Base-by-base conservation (phyloP, 208 protist genomes). In the Leishmania turanica region DNA sequence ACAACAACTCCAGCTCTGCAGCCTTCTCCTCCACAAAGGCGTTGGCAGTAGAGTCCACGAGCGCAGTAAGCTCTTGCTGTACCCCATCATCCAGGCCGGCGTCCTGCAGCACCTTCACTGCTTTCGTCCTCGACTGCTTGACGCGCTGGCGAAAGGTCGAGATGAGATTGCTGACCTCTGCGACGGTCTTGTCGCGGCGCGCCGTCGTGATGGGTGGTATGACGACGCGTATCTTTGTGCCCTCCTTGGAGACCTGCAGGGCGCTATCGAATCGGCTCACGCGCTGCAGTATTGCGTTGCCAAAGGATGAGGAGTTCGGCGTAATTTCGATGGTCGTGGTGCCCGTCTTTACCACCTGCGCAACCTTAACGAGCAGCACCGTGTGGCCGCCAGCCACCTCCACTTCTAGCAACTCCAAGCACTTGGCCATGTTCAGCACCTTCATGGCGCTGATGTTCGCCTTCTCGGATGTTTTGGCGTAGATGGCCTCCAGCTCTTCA, bases 351-450 rank as follows among this genome's bases (percentile, higher is more conserved):
- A 96, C 84, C 34, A 97, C 90, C 75, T 97, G 91, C 40, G 92
- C 92, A 19, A 96, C 85, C 74, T 91, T 94, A 4, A 86, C 88
- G 75, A 97, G 87, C 40, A 93, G 66, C 51, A 96, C 87, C 62
- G 80, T 87, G 77, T 91, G 92, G 7, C 88, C 91, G 17, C 90
- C 90, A 13, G 88, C 80, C 73, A 96, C 87, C 58, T 96, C 91
- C 42, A 94, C 85, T 60, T 96, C 90, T 11, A 96, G 84, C 77
- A 90, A 77, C 86, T 97, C 94, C 49, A 97, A 56, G 78, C 94
- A 97, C 83, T 95, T 96, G 62, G 90, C 92, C 91, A 97, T 95
- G 84, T 97, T 97, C 42, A 97, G 73, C 64, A 97, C 92, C 78
- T 96, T 96, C 90, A 96, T 93, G 49, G 92, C 89, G 66, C 84